These are phyloP conservation scores for Serendipita sp. DNA, from an alignment of 768 basidiomycete species.

Conservation along the genomic window DNA sequence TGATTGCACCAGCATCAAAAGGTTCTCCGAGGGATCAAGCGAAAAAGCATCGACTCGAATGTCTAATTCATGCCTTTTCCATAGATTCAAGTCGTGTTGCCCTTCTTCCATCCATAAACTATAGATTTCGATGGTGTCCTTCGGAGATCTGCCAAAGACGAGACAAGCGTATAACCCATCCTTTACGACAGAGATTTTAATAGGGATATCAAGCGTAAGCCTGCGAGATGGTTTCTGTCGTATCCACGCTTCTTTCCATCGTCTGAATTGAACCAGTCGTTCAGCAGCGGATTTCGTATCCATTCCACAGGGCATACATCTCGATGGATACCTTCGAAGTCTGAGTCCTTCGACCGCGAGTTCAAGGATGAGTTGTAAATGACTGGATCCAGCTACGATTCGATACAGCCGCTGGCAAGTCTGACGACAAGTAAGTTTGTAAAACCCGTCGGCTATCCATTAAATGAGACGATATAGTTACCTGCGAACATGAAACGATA, in stretches of 20 bases:
- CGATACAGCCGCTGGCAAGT: no score
- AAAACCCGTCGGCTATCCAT: no score
- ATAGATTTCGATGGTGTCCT: not conserved
- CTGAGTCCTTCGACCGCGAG: not conserved
- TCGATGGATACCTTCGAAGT: not conserved
- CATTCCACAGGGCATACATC: no score
- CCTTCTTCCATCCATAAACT: not conserved
- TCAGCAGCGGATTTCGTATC: no score
- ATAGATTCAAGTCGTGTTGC: not conserved
- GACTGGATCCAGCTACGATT: not conserved
- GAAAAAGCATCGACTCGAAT: not conserved
- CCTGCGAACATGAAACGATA: no score
- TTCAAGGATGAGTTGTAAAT: not conserved
- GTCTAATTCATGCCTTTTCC: not conserved
- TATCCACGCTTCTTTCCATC: not conserved
- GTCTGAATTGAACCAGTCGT: no score
- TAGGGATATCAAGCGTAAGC: not conserved
- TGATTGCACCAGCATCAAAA: not conserved
- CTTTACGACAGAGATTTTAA: not conserved
- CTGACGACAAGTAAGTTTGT: no score
- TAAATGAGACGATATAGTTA: no score
- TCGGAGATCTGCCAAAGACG: no score
- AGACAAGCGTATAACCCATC: not conserved
- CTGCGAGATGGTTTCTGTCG: not conserved
- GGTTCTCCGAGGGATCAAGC: not conserved